Conservation (phyloP, 352 stramenopile species). For the Globisporangium spiculum region DNA sequence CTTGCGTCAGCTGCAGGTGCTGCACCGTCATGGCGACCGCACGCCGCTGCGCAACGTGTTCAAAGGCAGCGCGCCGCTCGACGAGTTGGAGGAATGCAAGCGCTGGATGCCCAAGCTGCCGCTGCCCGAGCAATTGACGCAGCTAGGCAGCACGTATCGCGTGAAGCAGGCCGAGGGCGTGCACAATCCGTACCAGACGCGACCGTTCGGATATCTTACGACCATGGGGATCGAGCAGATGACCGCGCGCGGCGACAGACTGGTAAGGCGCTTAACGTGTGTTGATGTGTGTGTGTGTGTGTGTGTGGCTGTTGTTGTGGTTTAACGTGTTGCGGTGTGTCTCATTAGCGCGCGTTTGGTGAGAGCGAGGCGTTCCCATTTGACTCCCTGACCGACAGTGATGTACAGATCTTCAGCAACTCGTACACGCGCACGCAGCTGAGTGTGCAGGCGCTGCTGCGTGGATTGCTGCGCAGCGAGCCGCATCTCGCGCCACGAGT, state of each 20-base stretch:
- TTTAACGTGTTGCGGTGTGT: background rate
- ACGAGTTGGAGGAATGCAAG: constrained; percentile 36
- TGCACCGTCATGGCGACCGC: constrained; percentile 80
- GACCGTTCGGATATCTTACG: constrained; percentile 71
- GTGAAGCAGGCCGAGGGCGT: constrained; percentile 18
- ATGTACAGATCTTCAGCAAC: constrained; percentile 69
- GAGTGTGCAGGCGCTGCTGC: constrained; percentile 65
- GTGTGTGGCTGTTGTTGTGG: background rate
- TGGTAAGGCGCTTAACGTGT: constrained; percentile 18
- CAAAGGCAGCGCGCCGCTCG: constrained; percentile 18
- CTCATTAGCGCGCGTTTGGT: constrained; percentile 36
- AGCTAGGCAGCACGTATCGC: constrained; percentile 32
- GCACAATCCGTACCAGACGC: constrained; percentile 41
- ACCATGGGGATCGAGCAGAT: constrained; percentile 65
- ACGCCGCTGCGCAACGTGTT: constrained; percentile 77
- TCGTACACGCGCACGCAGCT: constrained; percentile 77
- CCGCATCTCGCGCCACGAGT: constrained; percentile 35
- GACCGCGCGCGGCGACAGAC: constrained; percentile 38
- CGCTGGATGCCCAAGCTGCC: constrained; percentile 52
- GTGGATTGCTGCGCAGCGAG: constrained; percentile 38
- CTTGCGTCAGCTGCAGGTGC: constrained; percentile 73
- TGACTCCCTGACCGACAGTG: constrained; percentile 24
- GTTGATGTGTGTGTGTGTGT: background rate
- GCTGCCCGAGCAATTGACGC: constrained; percentile 26
- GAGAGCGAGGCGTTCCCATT: constrained; percentile 39